Percentiles rank a stretch among this genome's conserved stretches.
Conservation (phyloP, 1,139 yeast genomes). For the Kazachstania sp. region DNA sequence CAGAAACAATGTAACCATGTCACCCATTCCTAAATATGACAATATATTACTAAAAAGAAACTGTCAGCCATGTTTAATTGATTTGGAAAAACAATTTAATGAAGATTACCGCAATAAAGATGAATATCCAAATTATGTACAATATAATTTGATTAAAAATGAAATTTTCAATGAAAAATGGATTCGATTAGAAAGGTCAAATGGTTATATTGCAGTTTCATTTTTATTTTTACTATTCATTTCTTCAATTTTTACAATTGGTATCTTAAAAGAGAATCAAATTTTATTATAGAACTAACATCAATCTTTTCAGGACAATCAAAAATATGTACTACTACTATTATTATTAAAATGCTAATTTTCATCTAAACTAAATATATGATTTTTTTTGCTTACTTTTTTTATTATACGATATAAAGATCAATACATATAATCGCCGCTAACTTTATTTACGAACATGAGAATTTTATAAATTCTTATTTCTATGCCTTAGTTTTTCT, state of each 20-base stretch:
- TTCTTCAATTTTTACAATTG: not conserved
- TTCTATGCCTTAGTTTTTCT: slow-evolving; percentile 15
- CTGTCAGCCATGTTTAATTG: not conserved
- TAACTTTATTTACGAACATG: not conserved
- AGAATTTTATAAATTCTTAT: not conserved
- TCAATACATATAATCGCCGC: not conserved
- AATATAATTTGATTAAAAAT: not conserved
- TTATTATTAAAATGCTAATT: too few relatives aligned
- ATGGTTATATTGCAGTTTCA: not conserved
- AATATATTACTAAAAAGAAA: not conserved
- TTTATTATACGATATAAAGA: not conserved
- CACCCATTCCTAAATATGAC: too few relatives aligned
- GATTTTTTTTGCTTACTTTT: too few relatives aligned
- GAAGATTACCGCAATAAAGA: not conserved
- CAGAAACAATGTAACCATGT: too few relatives aligned
- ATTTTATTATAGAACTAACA: not conserved
- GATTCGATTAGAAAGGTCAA: not conserved
- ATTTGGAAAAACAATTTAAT: not conserved
- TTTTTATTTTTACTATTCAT: not conserved
- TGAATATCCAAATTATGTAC: not conserved
- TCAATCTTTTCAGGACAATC: too few relatives aligned
- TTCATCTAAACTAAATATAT: too few relatives aligned
- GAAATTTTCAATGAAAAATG: not conserved
- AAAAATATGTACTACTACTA: too few relatives aligned
- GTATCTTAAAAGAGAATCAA: not conserved